These are phyloP conservation scores for Aspergillus nidulans DNA, from an alignment of 495 filamentous ascomycete genomes.

Conservation along the genomic window DNA sequence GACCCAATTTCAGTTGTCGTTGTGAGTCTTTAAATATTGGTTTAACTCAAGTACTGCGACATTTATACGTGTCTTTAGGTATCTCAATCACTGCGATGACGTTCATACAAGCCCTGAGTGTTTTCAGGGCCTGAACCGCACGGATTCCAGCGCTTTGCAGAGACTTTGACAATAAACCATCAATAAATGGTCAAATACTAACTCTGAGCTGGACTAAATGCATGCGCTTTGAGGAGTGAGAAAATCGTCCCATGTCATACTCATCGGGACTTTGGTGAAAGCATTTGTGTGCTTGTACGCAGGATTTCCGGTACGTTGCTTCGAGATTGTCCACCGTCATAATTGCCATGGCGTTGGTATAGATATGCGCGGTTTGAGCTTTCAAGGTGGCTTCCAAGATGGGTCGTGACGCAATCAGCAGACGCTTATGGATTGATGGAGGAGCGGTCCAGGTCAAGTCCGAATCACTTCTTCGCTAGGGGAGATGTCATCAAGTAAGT, in stretches of 20 bases:
- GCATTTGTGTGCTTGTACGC: conserved; percentile 25
- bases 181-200: neutral
- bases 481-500: neutral
- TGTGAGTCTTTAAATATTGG: conserved; percentile 31
- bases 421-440: conserved; percentile 41
- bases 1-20: conserved; percentile 32
- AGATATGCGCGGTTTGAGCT: conserved; percentile 5
- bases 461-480: conserved; percentile 28
- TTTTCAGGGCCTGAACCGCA: neutral
- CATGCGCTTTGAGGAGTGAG: conserved; percentile 7
- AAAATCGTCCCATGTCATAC: conserved; percentile 36
- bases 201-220: neutral
- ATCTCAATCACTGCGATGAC: neutral
- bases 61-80: neutral
- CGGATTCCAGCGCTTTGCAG: neutral
- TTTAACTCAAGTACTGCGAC: conserved; percentile 21
- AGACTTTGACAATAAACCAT: neutral
- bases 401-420: conserved; percentile 17
- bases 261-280: conserved; percentile 33
- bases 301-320: conserved; percentile 25
- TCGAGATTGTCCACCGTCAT: conserved; percentile 16
- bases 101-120: neutral
- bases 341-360: neutral
- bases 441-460: conserved; percentile 42
- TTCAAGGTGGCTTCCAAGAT: neutral